These are phyloP conservation scores for Leptographium wingfieldii DNA, from an alignment of 2,329 filamentous ascomycete species.

Conservation along the genomic window DNA sequence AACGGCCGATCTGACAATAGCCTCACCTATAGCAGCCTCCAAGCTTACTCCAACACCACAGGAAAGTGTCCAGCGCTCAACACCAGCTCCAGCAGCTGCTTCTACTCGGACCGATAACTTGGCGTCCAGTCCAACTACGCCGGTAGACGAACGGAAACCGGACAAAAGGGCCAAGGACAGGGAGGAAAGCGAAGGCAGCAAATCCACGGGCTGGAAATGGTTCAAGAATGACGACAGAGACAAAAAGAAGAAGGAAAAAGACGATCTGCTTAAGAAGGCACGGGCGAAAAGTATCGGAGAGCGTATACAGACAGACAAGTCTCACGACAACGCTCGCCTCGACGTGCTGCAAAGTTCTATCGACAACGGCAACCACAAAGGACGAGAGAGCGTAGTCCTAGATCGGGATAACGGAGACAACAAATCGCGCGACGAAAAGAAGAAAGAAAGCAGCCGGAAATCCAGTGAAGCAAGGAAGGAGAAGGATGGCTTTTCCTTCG, in stretches of 20 bases:
- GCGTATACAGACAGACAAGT: conserved; percentile 29
- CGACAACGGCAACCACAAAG: conserved; percentile 51
- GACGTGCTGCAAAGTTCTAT: conserved; percentile 83
- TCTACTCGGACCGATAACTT: conserved; percentile 60
- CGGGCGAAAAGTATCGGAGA: conserved; percentile 41
- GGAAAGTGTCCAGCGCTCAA: conserved; percentile 52
- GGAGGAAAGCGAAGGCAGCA: conserved; percentile 51
- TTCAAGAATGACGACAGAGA: conserved; percentile 68
- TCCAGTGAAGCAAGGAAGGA: conserved; percentile 71
- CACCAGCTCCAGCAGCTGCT: conserved; percentile 56
- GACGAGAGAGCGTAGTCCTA: conserved; percentile 71
- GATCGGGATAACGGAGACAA: conserved; percentile 68
- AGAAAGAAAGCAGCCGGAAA: conserved; percentile 67
- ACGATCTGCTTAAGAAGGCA: conserved; percentile 43
- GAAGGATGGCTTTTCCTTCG: conserved; percentile 76
- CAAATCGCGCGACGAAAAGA: conserved; percentile 61
- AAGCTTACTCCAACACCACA: conserved; percentile 37
- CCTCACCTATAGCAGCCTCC: conserved; percentile 3
- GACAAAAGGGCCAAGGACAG: conserved; percentile 67
- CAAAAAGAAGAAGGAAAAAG: conserved; percentile 53
- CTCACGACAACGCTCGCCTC: conserved; percentile 67
- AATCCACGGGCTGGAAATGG: conserved; percentile 75
- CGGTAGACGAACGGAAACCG: conserved; percentile 54
- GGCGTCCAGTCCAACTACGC: conserved; percentile 66
- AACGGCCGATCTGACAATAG: neutral